These are phyloP conservation scores for Myxozyma udenii DNA, from an alignment of 805 yeast genomes.

Conservation along the genomic window DNA sequence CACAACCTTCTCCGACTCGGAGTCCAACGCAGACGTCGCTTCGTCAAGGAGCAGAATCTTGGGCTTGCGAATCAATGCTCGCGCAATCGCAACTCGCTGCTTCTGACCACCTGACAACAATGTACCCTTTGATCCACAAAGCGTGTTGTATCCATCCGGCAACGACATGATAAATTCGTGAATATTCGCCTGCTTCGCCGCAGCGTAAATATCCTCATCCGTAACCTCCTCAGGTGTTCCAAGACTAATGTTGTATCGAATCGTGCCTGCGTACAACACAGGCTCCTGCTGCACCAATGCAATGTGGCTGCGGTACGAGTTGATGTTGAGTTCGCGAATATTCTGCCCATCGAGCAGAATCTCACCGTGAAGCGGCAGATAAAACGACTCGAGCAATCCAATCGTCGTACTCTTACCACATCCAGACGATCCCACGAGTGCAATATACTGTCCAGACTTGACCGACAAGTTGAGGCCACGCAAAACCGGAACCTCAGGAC, in stretches of 20 bases:
- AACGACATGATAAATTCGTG: constrained; percentile 56
- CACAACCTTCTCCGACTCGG: constrained; percentile 71
- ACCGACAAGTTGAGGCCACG: constrained; percentile 31
- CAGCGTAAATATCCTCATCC: constrained; percentile 48
- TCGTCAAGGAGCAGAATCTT: constrained; percentile 63
- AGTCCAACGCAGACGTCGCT: constrained; percentile 64
- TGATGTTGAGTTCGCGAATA: constrained; percentile 49
- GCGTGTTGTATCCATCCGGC: constrained; percentile 60
- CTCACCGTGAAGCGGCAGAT: constrained; percentile 49
- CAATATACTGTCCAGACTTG: constrained; percentile 82
- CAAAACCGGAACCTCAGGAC: constrained; percentile 34
- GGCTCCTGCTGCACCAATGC: constrained; percentile 66
- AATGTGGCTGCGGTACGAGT: constrained; percentile 50
- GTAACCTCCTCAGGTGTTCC: constrained; percentile 43
- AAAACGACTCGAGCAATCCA: constrained; percentile 54
- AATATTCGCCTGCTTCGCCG: constrained; percentile 52
- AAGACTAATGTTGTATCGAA: constrained; percentile 54
- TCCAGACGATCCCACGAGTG: constrained; percentile 88
- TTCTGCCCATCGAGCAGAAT: constrained; percentile 54
- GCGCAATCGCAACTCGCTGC: constrained; percentile 72
- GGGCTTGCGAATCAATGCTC: constrained; percentile 68
- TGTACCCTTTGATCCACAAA: constrained; percentile 55
- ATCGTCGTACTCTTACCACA: constrained; percentile 46
- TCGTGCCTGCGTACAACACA: constrained; percentile 52
- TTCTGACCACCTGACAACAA: constrained; percentile 74